Conservation (phyloP, 2,329 filamentous ascomycete genomes). For the Trichoderma arundinaceum region DNA sequence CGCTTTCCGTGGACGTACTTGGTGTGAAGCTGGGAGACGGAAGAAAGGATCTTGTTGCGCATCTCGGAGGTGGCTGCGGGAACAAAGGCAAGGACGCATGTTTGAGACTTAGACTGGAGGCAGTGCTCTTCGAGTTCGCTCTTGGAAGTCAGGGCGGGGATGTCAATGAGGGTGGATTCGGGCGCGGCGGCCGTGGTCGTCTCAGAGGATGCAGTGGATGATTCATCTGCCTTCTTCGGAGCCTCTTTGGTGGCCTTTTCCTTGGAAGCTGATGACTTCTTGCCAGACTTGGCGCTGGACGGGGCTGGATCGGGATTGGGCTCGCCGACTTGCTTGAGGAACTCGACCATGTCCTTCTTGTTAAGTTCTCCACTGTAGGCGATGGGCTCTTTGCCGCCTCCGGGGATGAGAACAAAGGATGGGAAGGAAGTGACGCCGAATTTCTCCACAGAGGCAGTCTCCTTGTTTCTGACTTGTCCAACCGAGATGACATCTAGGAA, state of each 20-base stretch:
- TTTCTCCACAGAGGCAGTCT: conserved; percentile 70
- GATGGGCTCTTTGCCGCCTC: conserved; percentile 69
- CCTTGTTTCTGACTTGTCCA: conserved; percentile 83
- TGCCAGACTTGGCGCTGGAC: conserved; percentile 46
- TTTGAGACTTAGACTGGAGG: conserved; percentile 75
- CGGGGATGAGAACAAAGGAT: conserved; percentile 78
- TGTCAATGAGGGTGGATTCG: conserved; percentile 57
- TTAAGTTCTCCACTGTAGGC: conserved; percentile 84
- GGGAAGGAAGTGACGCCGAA: conserved; percentile 83
- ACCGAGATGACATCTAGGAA: conserved; percentile 81
- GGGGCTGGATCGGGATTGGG: conserved; percentile 77
- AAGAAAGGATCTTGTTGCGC: conserved; percentile 63
- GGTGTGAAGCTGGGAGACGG: conserved; percentile 74
- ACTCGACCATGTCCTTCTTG: conserved; percentile 80
- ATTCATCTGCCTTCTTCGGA: conserved; percentile 29
- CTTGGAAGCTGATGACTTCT: conserved; percentile 40
- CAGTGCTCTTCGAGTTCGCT: conserved; percentile 73
- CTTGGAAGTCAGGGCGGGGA: conserved; percentile 68
- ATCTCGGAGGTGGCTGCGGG: conserved; percentile 58
- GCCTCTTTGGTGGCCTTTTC: conserved; percentile 43
- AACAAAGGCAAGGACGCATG: conserved; percentile 80
- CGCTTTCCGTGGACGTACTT: conserved; percentile 72
- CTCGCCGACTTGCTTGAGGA: conserved; percentile 76
- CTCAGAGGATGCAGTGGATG: conserved; percentile 41
- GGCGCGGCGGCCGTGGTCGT: conserved; percentile 36